phyloP scores from a whole-genome alignment of 352 stramenopile species.

The Peronospora destructor region DNA sequence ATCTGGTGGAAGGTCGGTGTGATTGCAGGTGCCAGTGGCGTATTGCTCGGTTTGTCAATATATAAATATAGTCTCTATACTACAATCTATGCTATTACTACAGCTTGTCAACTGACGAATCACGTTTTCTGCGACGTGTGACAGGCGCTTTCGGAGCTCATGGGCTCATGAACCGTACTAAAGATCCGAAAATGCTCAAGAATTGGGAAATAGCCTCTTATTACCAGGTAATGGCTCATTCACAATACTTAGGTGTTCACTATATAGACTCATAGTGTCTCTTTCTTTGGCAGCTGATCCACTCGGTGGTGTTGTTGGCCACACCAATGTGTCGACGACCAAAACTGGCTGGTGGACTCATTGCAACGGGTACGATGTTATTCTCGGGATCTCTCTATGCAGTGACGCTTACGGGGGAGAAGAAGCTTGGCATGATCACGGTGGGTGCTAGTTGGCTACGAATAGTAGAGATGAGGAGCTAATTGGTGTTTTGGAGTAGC shows the following conservation, averaged over 20 bases:
- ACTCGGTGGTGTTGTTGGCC: slow-evolving; percentile 68
- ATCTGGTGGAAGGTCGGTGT: slow-evolving; percentile 80
- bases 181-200: slow-evolving; percentile 75
- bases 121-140: slow-evolving; percentile 6
- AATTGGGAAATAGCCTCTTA: slow-evolving; percentile 78
- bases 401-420: slow-evolving; percentile 67
- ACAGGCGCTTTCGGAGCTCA: slow-evolving; percentile 77
- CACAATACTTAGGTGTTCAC: background rate
- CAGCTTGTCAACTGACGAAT: background rate
- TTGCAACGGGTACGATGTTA: slow-evolving; percentile 55
- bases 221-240: slow-evolving; percentile 46
- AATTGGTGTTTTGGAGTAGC: slow-evolving; percentile 28
- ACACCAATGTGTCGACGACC: slow-evolving; percentile 59
- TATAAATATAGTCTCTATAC: background rate
- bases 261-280: background rate
- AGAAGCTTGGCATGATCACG: slow-evolving; percentile 71
- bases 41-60: slow-evolving; percentile 40
- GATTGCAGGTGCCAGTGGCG: slow-evolving; percentile 55
- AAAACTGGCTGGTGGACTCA: slow-evolving; percentile 43
- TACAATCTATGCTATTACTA: too few relatives aligned
- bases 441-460: slow-evolving; percentile 23
- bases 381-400: slow-evolving; percentile 79
- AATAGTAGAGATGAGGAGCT: slow-evolving; percentile 1
- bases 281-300: slow-evolving; percentile 34
- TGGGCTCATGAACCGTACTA: slow-evolving; percentile 53